Percentiles rank a stretch among this genome's conserved stretches.
These are phyloP conservation scores for Boletellus deceptivus DNA, from an alignment of 1,284 basidiomycete species.

Conservation along the genomic window DNA sequence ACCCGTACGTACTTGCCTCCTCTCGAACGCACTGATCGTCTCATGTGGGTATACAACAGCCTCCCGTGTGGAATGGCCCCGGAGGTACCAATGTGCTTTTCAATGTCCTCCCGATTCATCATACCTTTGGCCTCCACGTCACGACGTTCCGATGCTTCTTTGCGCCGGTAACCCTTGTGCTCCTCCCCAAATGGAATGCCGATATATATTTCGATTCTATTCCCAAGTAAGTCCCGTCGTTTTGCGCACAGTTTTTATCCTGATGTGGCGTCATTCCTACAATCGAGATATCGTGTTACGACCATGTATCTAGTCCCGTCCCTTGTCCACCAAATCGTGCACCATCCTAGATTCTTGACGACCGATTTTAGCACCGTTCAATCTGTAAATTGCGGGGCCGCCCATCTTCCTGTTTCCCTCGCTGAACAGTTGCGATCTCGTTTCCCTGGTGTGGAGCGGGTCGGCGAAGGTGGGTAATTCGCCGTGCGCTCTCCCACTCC, in stretches of 20 bases:
- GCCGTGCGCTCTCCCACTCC: neutral
- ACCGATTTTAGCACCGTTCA: slow-evolving; percentile 55
- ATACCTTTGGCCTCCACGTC: slow-evolving; percentile 60
- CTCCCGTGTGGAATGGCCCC: slow-evolving; percentile 38
- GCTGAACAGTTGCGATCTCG: slow-evolving; percentile 40
- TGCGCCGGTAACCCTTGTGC: slow-evolving; percentile 45
- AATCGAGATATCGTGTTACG: slow-evolving; percentile 50
- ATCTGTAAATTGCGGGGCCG: slow-evolving; percentile 53
- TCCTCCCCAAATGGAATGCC: slow-evolving; percentile 62
- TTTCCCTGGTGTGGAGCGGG: slow-evolving; percentile 34
- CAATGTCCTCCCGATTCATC: slow-evolving; percentile 66
- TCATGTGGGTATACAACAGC: slow-evolving; percentile 30
- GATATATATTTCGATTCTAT: slow-evolving; percentile 43
- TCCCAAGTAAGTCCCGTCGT: slow-evolving; percentile 38
- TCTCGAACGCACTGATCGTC: neutral
- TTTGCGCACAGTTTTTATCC: neutral
- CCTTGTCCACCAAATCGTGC: slow-evolving; percentile 61
- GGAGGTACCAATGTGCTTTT: slow-evolving; percentile 47
- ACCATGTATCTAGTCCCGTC: slow-evolving; percentile 59
- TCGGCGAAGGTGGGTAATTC: slow-evolving; percentile 49
- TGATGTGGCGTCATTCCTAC: neutral
- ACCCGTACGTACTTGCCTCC: slow-evolving; percentile 11
- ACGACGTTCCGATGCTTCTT: slow-evolving; percentile 50
- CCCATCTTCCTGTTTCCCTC: slow-evolving; percentile 62
- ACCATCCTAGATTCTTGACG: slow-evolving; percentile 47